A percentile compares a stretch with the other conserved stretches of the same genome.
These are phyloP conservation scores for Entomortierella chlamydospora DNA, from an alignment of 192 early-diverging fungal species.

Conservation along the genomic window DNA sequence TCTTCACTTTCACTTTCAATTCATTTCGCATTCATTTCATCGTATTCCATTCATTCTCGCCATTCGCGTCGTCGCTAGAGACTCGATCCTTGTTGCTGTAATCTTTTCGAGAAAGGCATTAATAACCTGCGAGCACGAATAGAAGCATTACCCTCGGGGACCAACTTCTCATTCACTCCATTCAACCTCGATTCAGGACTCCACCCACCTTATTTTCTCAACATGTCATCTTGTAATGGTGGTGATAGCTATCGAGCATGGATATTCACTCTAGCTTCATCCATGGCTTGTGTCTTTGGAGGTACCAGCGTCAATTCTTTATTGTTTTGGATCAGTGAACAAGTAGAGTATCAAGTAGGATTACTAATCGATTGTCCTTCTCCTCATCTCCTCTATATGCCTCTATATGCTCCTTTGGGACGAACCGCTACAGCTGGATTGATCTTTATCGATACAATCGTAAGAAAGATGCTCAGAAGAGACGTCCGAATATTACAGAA, in stretches of 20 bases:
- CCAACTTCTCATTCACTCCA: no score
- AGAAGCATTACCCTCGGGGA: no score
- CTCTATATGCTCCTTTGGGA: background rate
- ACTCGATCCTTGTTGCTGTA: no score
- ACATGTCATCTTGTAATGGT: background rate
- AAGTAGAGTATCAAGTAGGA: no score
- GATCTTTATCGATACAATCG: constrained; percentile 53
- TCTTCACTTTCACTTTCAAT: no score
- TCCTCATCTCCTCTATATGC: no score
- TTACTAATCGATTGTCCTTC: no score
- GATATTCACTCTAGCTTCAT: constrained; percentile 53
- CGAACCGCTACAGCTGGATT: constrained; percentile 32
- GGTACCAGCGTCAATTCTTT: constrained; percentile 24
- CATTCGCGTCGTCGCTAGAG: background rate
- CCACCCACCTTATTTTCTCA: background rate
- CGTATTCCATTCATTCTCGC: background rate
- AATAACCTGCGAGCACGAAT: no score
- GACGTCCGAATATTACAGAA: constrained; percentile 50
- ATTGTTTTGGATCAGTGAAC: background rate
- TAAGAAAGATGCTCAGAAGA: constrained; percentile 32
- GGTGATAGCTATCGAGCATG: constrained; percentile 47
- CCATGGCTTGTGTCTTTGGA: constrained; percentile 57
- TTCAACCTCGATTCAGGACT: no score
- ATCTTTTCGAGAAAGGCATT: no score
- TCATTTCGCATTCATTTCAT: background rate